Evolutionary conservation across 1,284 basidiomycete genomes (phyloP).

Genomic region (Trametes sp.): DNA sequence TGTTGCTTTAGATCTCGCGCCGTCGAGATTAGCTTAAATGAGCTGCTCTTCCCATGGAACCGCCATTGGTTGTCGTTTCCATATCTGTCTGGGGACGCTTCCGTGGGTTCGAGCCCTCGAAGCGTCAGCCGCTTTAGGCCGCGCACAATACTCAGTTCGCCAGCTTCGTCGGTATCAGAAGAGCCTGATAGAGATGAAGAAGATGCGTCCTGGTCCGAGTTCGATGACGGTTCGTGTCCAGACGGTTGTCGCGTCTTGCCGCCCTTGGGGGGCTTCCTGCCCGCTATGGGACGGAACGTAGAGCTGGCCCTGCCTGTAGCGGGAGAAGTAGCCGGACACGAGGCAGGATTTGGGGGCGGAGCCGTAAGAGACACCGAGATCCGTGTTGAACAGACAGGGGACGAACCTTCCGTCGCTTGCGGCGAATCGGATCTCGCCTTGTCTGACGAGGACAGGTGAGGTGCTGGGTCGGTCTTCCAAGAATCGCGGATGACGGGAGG

Average conservation of each 20-base stretch:
- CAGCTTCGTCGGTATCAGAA: slow-evolving; percentile 48
- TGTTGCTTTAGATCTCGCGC: slow-evolving; percentile 60
- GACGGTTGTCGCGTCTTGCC: slow-evolving; percentile 16
- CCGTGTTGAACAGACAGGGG: slow-evolving; percentile 20
- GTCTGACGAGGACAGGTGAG: slow-evolving; percentile 32
- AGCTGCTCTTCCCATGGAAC: slow-evolving; percentile 70
- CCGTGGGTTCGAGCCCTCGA: slow-evolving; percentile 46
- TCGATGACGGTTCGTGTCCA: slow-evolving; percentile 13
- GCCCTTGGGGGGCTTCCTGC: slow-evolving; percentile 13
- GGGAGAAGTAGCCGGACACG: slow-evolving; percentile 22
- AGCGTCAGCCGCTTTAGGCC: slow-evolving; percentile 51
- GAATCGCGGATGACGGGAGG: slow-evolving; percentile 74
- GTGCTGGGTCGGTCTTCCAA: slow-evolving; percentile 60
- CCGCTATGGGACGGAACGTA: slow-evolving; percentile 14
- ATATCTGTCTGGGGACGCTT: slow-evolving; percentile 30
- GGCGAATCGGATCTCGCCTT: slow-evolving; percentile 27
- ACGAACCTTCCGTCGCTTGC: slow-evolving; percentile 15
- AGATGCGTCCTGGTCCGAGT: slow-evolving; percentile 28
- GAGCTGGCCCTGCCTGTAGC: slow-evolving; percentile 1
- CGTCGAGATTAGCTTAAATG: slow-evolving; percentile 59
- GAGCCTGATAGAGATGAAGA: slow-evolving; percentile 38
- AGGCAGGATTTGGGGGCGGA: slow-evolving; percentile 22
- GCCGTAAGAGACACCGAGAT: slow-evolving; percentile 30
- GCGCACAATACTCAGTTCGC: slow-evolving; percentile 36
- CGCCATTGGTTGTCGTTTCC: slow-evolving; percentile 49